These are phyloP conservation scores for Elongisporangium prolatum DNA, from an alignment of 352 stramenopile species.

Conservation along the genomic window DNA sequence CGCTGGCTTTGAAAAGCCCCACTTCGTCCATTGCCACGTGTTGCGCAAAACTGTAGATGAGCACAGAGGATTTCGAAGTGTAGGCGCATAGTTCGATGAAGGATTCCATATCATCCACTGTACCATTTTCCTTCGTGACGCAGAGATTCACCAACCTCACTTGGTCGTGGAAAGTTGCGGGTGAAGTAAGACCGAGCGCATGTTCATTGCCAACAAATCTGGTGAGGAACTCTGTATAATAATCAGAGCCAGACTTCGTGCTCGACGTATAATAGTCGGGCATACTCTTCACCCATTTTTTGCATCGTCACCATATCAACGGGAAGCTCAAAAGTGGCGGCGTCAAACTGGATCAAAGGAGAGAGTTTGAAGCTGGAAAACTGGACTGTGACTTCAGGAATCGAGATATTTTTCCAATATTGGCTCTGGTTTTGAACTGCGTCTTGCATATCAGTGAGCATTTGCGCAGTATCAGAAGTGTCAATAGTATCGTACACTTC, in stretches of 20 bases:
- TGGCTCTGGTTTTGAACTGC: neutral
- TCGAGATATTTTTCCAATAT: neutral
- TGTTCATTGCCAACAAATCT: neutral
- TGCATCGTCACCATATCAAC: neutral
- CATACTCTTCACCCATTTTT: neutral
- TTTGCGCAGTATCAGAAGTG: neutral
- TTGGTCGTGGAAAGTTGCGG: neutral
- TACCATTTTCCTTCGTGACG: neutral
- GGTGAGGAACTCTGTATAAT: neutral
- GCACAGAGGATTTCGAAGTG: neutral
- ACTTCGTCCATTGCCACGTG: neutral
- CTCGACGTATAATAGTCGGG: neutral
- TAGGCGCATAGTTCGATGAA: neutral
- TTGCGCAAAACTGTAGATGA: neutral
- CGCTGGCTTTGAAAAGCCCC: neutral
- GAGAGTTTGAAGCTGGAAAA: neutral
- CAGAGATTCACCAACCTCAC: neutral
- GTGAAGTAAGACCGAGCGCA: neutral
- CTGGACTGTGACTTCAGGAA: neutral
- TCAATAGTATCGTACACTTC: neutral
- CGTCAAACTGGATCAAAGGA: neutral
- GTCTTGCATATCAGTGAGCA: neutral
- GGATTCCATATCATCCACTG: neutral
- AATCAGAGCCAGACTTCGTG: neutral
- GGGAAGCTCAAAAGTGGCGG: neutral